A percentile compares a stretch with the other conserved stretches of the same genome.
Conservation (phyloP, 352 stramenopile genomes). For the Vaucheria bursata region DNA sequence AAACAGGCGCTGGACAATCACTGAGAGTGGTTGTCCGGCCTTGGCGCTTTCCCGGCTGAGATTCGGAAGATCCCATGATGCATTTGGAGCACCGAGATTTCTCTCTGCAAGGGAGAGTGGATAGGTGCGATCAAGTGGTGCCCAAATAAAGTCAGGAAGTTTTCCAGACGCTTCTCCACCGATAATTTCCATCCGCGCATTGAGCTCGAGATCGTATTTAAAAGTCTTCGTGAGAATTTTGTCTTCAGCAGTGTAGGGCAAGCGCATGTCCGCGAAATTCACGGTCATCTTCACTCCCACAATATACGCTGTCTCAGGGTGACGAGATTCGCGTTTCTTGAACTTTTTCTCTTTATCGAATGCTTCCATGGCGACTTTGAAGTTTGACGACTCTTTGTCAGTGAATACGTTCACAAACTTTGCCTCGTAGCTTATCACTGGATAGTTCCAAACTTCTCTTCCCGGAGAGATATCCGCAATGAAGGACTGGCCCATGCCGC, state of each 20-base stretch:
- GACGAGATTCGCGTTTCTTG: not conserved
- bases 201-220: not conserved
- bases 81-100: too few species aligned
- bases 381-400: not conserved
- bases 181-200: not conserved
- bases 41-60: too few species aligned
- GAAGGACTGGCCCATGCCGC: not conserved
- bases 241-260: not conserved
- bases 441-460: constrained; percentile 4
- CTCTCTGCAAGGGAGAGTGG: not conserved
- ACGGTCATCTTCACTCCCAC: not conserved
- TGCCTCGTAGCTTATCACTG: not conserved
- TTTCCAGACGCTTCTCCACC: not conserved
- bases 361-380: not conserved
- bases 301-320: not conserved
- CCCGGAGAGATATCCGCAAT: not conserved
- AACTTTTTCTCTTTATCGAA: not conserved
- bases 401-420: not conserved
- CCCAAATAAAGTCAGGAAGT: not conserved
- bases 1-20: not conserved
- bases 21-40: not conserved
- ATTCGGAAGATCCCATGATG: too few species aligned
- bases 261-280: not conserved
- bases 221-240: not conserved
- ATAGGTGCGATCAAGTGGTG: not conserved